phyloP scores from a whole-genome alignment of 129 eudicot genomes.

The Pittosporum tobira region DNA sequence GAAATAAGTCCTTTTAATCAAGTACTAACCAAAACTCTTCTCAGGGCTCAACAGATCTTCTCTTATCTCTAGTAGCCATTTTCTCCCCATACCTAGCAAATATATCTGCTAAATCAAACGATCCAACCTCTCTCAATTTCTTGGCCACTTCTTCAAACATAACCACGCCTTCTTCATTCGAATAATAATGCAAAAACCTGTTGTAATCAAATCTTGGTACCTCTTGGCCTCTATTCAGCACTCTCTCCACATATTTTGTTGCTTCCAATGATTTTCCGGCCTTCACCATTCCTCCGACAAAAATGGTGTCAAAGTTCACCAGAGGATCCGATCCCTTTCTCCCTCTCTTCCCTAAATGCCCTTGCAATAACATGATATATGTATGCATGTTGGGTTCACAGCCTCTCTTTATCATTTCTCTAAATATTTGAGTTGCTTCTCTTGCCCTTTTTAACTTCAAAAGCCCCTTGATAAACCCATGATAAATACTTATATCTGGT shows the following conservation, averaged over 20 bases:
- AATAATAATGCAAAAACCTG: conserved; percentile 67
- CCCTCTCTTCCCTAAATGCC: conserved; percentile 83
- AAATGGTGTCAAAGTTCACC: conserved; percentile 78
- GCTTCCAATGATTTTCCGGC: conserved; percentile 75
- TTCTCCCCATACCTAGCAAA: conserved; percentile 65
- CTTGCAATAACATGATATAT: conserved; percentile 85
- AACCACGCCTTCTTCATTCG: conserved; percentile 71
- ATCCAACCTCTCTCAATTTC: conserved; percentile 83
- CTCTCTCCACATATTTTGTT: conserved; percentile 64
- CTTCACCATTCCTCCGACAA: conserved; percentile 77
- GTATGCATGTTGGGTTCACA: conserved; percentile 95
- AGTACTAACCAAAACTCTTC: background rate
- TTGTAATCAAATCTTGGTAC: conserved; percentile 89
- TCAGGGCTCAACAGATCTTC: conserved; percentile 31
- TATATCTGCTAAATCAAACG: conserved; percentile 77
- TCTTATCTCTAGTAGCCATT: conserved; percentile 83
- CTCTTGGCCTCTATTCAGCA: conserved; percentile 51
- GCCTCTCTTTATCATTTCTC: conserved; percentile 85
- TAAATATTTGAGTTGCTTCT: conserved; percentile 79
- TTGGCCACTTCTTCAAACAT: conserved; percentile 76
- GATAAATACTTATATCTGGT: conserved; percentile 53
- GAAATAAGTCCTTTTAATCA: too few species aligned
- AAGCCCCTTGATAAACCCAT: conserved; percentile 74
- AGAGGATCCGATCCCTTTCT: conserved; percentile 73
- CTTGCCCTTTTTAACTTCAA: conserved; percentile 50